Percentiles rank a stretch among this genome's conserved stretches.
Evolutionary conservation across 257 asterid species (phyloP).

Genomic region (Gardenia jasminoides): DNA sequence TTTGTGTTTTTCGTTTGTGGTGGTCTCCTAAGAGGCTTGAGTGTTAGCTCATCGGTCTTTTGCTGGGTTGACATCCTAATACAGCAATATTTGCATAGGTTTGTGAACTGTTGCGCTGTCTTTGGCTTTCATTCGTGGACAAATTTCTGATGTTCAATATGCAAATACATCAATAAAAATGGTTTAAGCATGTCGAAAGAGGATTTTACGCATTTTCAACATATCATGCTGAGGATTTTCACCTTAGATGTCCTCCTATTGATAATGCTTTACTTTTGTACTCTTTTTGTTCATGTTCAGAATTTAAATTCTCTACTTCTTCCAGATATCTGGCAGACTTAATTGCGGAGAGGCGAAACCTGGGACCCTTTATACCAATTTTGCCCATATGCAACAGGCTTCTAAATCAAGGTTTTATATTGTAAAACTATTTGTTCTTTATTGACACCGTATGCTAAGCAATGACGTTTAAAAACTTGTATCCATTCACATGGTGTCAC

Average conservation of each 20-base stretch:
- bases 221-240: not conserved
- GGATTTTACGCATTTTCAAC: not conserved
- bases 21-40: not conserved
- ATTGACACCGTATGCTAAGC: not conserved
- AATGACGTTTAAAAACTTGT: not conserved
- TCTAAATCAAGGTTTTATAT: conserved; percentile 61
- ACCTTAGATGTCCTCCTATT: too few relatives aligned
- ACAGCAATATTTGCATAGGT: not conserved
- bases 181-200: not conserved
- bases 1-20: not conserved
- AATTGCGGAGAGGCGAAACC: conserved; percentile 58
- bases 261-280: not conserved
- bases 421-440: conserved; percentile 1
- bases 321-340: conserved; percentile 62
- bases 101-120: not conserved
- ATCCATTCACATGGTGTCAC: not conserved
- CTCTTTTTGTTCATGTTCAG: conserved; percentile 3
- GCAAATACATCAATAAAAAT: not conserved
- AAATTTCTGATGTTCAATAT: conserved; percentile 2
- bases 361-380: conserved; percentile 64
- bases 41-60: not conserved
- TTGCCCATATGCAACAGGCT: conserved; percentile 63
- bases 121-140: not conserved
- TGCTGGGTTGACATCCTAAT: not conserved
- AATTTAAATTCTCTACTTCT: conserved; percentile 22